Conservation (phyloP, 2,329 filamentous ascomycete species). For the Pseudogymnoascus sp. region DNA sequence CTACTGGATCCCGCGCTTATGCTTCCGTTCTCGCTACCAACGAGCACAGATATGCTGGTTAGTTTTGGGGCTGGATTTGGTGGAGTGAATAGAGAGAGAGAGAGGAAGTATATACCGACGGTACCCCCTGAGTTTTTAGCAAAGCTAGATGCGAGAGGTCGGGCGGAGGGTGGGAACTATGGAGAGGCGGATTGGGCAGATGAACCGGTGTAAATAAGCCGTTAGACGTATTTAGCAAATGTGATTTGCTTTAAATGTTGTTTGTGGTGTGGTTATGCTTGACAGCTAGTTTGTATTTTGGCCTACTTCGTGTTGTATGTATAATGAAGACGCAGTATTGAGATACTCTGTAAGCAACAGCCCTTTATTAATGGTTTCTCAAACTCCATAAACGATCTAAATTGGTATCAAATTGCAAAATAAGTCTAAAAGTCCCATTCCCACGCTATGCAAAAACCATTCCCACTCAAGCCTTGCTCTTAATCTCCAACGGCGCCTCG, state of each 20-base stretch:
- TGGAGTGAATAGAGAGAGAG: slow-evolving; percentile 81
- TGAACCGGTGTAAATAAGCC: not conserved
- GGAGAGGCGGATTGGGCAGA: slow-evolving; percentile 1
- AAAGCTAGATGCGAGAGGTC: slow-evolving; percentile 59
- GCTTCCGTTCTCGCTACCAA: slow-evolving; percentile 90
- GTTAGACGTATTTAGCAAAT: too few relatives aligned
- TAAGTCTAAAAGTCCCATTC: not conserved
- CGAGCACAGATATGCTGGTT: slow-evolving; percentile 94
- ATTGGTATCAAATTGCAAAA: not conserved
- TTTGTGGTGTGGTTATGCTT: too few relatives aligned
- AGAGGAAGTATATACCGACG: slow-evolving; percentile 91
- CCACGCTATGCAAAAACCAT: not conserved
- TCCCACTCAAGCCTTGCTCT: not conserved
- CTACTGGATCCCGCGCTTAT: slow-evolving; percentile 85
- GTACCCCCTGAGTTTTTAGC: slow-evolving; percentile 88
- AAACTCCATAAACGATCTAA: not conserved
- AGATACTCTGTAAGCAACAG: too few relatives aligned
- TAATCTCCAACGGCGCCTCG: not conserved
- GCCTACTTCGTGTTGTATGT: too few relatives aligned
- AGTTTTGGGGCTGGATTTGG: slow-evolving; percentile 93
- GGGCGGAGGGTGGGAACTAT: not conserved
- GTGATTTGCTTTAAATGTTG: too few relatives aligned
- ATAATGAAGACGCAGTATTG: too few relatives aligned
- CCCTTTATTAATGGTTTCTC: too few relatives aligned
- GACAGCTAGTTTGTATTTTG: too few relatives aligned